A percentile compares a stretch with the other conserved stretches of the same genome.
These are phyloP conservation scores for Sclerotinia subarctica DNA, from an alignment of 2,329 filamentous ascomycete species.

Conservation along the genomic window DNA sequence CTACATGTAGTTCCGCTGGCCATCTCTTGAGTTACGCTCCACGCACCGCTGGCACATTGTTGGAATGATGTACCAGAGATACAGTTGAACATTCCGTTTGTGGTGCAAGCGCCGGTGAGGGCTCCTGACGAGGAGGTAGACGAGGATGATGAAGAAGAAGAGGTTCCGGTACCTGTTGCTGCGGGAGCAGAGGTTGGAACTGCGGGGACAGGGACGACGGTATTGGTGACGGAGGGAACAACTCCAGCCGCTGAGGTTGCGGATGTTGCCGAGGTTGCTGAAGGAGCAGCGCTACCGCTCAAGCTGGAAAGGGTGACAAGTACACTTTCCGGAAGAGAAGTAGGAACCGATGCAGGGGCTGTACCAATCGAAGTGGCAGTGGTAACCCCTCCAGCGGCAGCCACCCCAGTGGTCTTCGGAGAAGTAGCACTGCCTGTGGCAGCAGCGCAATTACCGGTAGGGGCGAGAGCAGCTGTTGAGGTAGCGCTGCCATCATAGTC, in stretches of 20 bases:
- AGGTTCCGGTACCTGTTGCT: constrained; percentile 28
- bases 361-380: constrained; percentile 24
- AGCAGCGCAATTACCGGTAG: constrained; percentile 24
- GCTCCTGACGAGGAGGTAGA: constrained; percentile 4
- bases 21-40: constrained; percentile 46
- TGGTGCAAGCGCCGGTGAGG: constrained; percentile 44
- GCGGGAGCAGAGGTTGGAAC: constrained; percentile 24
- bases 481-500: constrained; percentile 45
- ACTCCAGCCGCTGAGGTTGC: constrained; percentile 21
- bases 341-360: not conserved
- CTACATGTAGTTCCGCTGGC: constrained; percentile 48
- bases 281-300: constrained; percentile 16
- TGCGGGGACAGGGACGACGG: constrained; percentile 13
- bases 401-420: not conserved
- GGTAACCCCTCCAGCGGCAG: constrained; percentile 1
- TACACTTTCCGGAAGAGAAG: constrained; percentile 34
- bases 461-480: constrained; percentile 31
- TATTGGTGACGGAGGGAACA: constrained; percentile 23
- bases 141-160: not conserved
- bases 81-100: constrained; percentile 55
- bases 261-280: constrained; percentile 20
- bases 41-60: constrained; percentile 52
- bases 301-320: constrained; percentile 37
- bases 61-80: constrained; percentile 50
- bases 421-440: constrained; percentile 36